Conservation (phyloP, 345 rosid species). For the Acer saccharum region DNA sequence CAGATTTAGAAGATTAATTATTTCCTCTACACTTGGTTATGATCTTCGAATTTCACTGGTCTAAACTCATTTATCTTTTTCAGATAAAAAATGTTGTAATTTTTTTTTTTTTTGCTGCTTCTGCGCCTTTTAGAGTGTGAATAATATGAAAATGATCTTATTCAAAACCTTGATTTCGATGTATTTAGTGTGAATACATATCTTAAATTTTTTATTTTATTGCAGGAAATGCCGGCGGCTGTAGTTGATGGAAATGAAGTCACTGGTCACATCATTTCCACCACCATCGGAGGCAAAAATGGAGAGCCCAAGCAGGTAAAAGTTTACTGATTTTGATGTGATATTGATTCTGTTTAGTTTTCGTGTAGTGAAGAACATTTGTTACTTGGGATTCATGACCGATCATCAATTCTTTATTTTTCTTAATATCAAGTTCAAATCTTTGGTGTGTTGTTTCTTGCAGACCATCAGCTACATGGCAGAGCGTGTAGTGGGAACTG, state of each 20-base stretch:
- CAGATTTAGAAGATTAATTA: neutral
- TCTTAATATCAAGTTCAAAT: neutral
- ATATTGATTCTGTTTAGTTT: neutral
- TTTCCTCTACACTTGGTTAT: neutral
- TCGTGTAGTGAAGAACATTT: neutral
- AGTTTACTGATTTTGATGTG: neutral
- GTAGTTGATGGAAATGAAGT: slow-evolving; percentile 73
- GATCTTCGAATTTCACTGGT: neutral
- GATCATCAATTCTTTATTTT: neutral
- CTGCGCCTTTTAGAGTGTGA: neutral
- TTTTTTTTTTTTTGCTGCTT: neutral
- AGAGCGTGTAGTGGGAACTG: slow-evolving; percentile 86
- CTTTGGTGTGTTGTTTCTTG: slow-evolving; percentile 24
- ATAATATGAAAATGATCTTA: neutral
- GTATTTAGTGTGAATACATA: neutral
- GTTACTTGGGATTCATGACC: neutral
- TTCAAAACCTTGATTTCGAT: neutral
- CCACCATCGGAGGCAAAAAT: slow-evolving; percentile 89
- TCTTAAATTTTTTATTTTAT: slow-evolving; percentile 2
- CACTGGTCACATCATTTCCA: slow-evolving; percentile 87
- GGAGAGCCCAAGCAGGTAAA: slow-evolving; percentile 88
- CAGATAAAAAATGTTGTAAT: neutral
- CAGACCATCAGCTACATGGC: slow-evolving; percentile 95
- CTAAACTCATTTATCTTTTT: neutral
- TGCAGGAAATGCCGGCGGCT: slow-evolving; percentile 72